phyloP scores from a whole-genome alignment of 768 basidiomycete genomes.

The Austroboletus eburneus region DNA sequence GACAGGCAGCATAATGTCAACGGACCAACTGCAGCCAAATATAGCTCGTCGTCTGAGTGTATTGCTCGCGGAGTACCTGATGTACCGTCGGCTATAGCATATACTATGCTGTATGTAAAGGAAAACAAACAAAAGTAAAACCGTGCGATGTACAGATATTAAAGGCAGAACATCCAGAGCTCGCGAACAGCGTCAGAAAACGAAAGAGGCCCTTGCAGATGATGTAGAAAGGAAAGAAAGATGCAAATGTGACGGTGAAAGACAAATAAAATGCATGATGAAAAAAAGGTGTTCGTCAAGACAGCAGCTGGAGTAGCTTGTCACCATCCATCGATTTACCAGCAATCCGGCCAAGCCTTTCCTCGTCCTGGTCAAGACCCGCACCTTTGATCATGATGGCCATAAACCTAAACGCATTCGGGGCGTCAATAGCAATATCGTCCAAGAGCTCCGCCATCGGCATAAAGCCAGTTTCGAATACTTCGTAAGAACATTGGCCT shows the following conservation, averaged over 20 bases:
- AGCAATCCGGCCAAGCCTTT: conserved; percentile 50
- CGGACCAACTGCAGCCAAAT: too few relatives aligned
- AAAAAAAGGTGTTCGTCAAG: conserved; percentile 21
- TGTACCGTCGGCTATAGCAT: conserved; percentile 21
- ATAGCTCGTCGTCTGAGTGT: conserved; percentile 13
- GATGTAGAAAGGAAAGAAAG: conserved; percentile 3
- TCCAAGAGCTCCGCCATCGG: conserved; percentile 74
- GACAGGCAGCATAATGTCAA: too few relatives aligned
- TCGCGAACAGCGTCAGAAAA: conserved; percentile 24
- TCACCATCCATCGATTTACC: conserved; percentile 59
- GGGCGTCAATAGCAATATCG: conserved; percentile 87
- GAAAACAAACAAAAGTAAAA: conserved; percentile 16
- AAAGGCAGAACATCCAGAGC: conserved; percentile 27
- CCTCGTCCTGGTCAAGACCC: conserved; percentile 54
- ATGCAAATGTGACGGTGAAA: conserved; percentile 12
- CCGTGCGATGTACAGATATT: conserved; percentile 27
- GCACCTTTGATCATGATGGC: conserved; percentile 72
- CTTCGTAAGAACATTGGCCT: conserved; percentile 50
- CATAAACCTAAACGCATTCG: conserved; percentile 75
- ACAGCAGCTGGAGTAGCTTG: conserved; percentile 55
- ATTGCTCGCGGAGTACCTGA: conserved; percentile 22
- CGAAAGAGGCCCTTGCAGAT: conserved; percentile 13
- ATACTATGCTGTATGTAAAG: conserved; percentile 23
- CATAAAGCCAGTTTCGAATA: conserved; percentile 73
- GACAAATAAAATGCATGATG: conserved; percentile 11